A percentile compares a stretch with the other conserved stretches of the same genome.
These are phyloP conservation scores for Trypanosoma lewisi DNA, from an alignment of 208 protist genomes.

Conservation along the genomic window DNA sequence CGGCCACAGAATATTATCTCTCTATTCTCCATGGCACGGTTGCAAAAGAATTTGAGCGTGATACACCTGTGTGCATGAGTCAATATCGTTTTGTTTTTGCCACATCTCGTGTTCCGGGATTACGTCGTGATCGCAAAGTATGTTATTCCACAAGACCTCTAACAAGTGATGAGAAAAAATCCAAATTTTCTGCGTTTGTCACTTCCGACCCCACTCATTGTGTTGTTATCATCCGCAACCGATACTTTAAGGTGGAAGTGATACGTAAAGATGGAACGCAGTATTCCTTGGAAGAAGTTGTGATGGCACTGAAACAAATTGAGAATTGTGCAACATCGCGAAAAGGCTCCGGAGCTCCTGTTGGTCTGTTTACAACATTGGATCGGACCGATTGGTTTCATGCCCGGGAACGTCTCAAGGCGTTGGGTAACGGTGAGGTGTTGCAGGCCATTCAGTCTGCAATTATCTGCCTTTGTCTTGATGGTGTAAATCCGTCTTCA, in stretches of 20 bases:
- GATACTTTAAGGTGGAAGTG: slow-evolving; percentile 29
- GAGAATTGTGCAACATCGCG: slow-evolving; percentile 17
- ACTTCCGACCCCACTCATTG: slow-evolving; percentile 31
- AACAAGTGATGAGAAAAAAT: slow-evolving; percentile 30
- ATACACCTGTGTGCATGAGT: slow-evolving; percentile 40
- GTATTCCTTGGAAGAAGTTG: slow-evolving; percentile 25
- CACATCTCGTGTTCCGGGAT: slow-evolving; percentile 37
- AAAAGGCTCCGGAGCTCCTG: slow-evolving; percentile 23
- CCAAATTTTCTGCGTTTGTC: slow-evolving; percentile 36
- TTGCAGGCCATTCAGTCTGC: slow-evolving; percentile 42
- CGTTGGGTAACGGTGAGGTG: slow-evolving; percentile 24
- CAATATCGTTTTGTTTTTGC: slow-evolving; percentile 41
- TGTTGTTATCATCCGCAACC: slow-evolving; percentile 33
- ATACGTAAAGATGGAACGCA: slow-evolving; percentile 19
- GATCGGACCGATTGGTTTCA: slow-evolving; percentile 36
- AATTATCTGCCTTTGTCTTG: slow-evolving; percentile 38
- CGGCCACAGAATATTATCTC: slow-evolving; percentile 28
- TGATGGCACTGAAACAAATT: slow-evolving; percentile 18
- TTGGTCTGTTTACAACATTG: slow-evolving; percentile 40
- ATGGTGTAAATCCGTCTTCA: slow-evolving; percentile 14
- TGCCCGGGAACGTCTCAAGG: slow-evolving; percentile 29
- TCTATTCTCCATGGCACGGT: slow-evolving; percentile 31
- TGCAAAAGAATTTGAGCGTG: slow-evolving; percentile 30
- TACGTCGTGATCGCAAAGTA: slow-evolving; percentile 35
- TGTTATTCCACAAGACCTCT: slow-evolving; percentile 31